phyloP scores from a whole-genome alignment of 2,329 filamentous ascomycete species.

The Sphaerulina vaccinii region DNA sequence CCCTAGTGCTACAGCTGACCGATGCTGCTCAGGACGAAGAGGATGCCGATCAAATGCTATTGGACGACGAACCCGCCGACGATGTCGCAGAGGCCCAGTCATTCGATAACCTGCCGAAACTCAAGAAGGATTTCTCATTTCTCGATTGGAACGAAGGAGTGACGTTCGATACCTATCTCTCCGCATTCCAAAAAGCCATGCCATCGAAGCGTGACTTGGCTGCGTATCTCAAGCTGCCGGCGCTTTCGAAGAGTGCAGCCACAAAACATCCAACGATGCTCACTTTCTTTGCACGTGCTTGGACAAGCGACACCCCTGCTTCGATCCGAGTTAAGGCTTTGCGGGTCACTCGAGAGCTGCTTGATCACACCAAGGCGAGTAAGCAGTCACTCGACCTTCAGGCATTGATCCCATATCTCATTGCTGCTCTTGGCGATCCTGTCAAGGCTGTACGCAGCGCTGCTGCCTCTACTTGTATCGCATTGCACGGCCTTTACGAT shows the following conservation, averaged over 20 bases:
- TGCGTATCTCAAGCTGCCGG: slow-evolving; percentile 16
- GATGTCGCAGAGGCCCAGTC: not conserved
- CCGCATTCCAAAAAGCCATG: slow-evolving; percentile 19
- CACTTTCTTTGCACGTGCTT: slow-evolving; percentile 24
- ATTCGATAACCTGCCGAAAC: slow-evolving; percentile 15
- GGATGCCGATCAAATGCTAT: slow-evolving; percentile 5
- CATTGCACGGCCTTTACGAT: slow-evolving; percentile 14
- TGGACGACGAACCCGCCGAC: slow-evolving; percentile 12
- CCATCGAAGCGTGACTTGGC: slow-evolving; percentile 19
- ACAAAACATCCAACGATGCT: slow-evolving; percentile 20
- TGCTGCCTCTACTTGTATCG: slow-evolving; percentile 20
- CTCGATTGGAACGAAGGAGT: slow-evolving; percentile 14
- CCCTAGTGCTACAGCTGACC: slow-evolving; percentile 19
- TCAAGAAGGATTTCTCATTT: slow-evolving; percentile 23
- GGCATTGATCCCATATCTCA: slow-evolving; percentile 74
- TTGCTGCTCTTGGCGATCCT: slow-evolving; percentile 54
- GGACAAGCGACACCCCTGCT: slow-evolving; percentile 17
- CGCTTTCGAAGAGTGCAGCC: slow-evolving; percentile 17
- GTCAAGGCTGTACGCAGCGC: slow-evolving; percentile 61
- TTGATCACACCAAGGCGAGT: slow-evolving; percentile 15
- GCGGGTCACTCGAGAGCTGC: slow-evolving; percentile 15
- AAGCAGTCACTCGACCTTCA: slow-evolving; percentile 59
- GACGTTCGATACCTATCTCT: slow-evolving; percentile 17
- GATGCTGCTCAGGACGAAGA: slow-evolving; percentile 1
- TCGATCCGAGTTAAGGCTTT: slow-evolving; percentile 22